Base-by-base conservation (phyloP, 2,329 filamentous ascomycete genomes). In the Fusarium annulatum region DNA sequence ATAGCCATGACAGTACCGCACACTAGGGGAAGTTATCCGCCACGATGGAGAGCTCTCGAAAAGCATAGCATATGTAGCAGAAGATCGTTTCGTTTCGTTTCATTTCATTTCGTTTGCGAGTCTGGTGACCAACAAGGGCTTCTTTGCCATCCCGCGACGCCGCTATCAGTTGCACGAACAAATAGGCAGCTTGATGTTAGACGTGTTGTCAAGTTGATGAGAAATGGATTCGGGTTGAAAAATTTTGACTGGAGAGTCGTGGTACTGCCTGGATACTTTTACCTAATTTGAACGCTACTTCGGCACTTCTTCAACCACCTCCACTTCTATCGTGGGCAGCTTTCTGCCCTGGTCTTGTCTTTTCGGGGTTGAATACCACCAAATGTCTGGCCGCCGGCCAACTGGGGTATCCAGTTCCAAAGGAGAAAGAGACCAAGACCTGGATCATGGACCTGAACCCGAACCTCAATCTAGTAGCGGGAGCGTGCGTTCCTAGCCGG, bases 241-340 rank as follows among this genome's bases (percentile, higher is more conserved):
- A 69, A 36, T 79, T 81, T 78, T 81, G 79, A 81, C 79, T 82
- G 80, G 80, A 79, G 79, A 80, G 72, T 65, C 66, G 64, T 71
- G 63, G 72, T 72, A 59, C 64, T 42, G 53, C 39, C 56, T 69
- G 73, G 77, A 81, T 80, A 78, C 71, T 80, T 80, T 82, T 82
- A 82, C 80, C 76, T 82, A 82, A 82, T 81, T 72, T 66, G 74
- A 76, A 80, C 76, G 76, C 75, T 74, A 79, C 69, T 78, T 75
- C 72, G 75, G 76, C 75, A 75, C 68, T 77, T 76, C 70, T 72
- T 75, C 41, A 61, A 75, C 62, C 36, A 62, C 67, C 76, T 76
- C 76, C 74, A 75, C 76, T 64, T 64, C 73, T 66, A 77, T 76
- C 72, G 75, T 70, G 69, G 75, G 56, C 68, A 64, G 21, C 49